These are phyloP conservation scores for Cenchrus purpureus DNA, from an alignment of 176 grass and related monocot species.

Conservation along the genomic window DNA sequence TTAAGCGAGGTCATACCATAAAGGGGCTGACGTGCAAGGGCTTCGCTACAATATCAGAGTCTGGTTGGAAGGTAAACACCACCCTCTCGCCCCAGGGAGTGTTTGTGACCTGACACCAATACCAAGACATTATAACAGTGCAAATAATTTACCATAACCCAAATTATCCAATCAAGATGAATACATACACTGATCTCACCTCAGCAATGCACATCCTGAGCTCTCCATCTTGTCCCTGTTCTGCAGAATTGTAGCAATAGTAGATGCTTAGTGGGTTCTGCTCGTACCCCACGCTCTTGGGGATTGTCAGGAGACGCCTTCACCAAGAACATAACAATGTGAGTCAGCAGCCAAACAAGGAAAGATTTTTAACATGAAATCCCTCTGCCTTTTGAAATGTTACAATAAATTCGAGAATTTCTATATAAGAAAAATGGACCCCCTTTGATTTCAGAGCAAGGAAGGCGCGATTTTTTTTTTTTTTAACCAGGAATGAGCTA, in stretches of 20 bases:
- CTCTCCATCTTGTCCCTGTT: constrained; percentile 29
- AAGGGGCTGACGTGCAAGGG: constrained; percentile 94
- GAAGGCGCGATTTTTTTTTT: too few relatives aligned
- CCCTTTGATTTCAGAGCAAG: too few relatives aligned
- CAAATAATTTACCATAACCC: not conserved
- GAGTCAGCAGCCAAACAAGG: not conserved
- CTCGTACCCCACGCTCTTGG: constrained; percentile 78
- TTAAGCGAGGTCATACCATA: constrained; percentile 58
- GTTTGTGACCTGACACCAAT: constrained; percentile 74
- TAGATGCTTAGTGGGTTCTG: constrained; percentile 97
- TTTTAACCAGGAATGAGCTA: too few relatives aligned
- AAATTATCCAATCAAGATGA: not conserved
- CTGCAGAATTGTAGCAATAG: constrained; percentile 72
- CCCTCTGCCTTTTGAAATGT: too few relatives aligned
- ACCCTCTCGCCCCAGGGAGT: constrained; percentile 92
- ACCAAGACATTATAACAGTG: not conserved
- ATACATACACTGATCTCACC: constrained; percentile 32
- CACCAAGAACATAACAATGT: not conserved
- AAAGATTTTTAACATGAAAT: too few relatives aligned
- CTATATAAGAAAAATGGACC: too few relatives aligned
- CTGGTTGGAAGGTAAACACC: constrained; percentile 71
- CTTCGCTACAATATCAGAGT: constrained; percentile 79
- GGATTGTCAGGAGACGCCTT: constrained; percentile 86
- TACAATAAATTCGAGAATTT: too few relatives aligned
- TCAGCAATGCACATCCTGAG: constrained; percentile 91